Evolutionary conservation across 2,329 filamentous ascomycete genomes (phyloP).

Genomic region (Diaporthe sp.): DNA sequence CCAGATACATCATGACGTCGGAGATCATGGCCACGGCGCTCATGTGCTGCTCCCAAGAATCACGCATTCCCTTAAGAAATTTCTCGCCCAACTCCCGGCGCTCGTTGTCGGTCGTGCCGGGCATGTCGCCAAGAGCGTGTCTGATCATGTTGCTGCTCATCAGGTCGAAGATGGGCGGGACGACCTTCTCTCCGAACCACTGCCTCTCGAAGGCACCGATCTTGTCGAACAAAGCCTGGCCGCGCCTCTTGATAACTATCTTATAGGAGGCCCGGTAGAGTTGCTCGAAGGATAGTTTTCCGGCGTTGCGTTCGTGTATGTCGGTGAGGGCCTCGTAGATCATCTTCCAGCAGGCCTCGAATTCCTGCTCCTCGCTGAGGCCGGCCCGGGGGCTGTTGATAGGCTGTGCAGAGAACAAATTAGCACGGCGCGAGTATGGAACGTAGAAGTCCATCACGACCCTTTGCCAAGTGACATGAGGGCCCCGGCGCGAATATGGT

Average conservation of each 20-base stretch:
- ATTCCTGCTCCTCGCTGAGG: conserved; percentile 75
- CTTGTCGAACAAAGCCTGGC: conserved; percentile 82
- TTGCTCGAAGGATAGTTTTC: conserved; percentile 91
- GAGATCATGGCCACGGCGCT: conserved; percentile 96
- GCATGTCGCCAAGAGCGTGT: conserved; percentile 69
- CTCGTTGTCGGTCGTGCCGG: conserved; percentile 79
- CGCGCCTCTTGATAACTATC: conserved; percentile 90
- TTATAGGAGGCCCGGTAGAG: conserved; percentile 96
- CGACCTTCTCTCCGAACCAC: conserved; percentile 84
- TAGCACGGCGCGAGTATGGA: background rate
- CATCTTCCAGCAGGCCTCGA: conserved; percentile 86
- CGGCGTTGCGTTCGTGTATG: conserved; percentile 94
- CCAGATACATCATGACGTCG: conserved; percentile 98
- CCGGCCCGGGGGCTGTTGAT: conserved; percentile 27
- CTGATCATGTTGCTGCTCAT: conserved; percentile 77
- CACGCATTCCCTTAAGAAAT: conserved; percentile 82
- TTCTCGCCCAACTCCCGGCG: conserved; percentile 84
- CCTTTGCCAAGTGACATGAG: background rate
- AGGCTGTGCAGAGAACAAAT: conserved; percentile 45
- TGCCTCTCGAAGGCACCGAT: conserved; percentile 85
- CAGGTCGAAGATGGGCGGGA: conserved; percentile 77
- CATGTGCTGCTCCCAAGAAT: conserved; percentile 90
- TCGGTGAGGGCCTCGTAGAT: conserved; percentile 84
- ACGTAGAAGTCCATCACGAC: background rate
- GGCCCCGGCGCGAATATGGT: background rate